These are phyloP conservation scores for Macrolepiota fuliginosa DNA, from an alignment of 768 basidiomycete genomes.

Conservation along the genomic window DNA sequence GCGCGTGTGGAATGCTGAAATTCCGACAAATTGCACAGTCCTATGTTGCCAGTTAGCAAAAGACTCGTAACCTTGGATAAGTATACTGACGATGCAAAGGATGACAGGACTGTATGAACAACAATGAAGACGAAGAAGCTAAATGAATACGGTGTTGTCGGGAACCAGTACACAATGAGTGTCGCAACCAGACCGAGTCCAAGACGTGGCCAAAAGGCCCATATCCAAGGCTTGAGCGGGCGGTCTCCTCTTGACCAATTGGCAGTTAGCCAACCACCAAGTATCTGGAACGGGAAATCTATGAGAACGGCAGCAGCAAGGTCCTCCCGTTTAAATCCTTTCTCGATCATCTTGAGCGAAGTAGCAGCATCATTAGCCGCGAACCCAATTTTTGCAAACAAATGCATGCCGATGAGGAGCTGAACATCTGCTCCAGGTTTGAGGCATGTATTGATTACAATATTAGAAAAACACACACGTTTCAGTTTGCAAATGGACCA, in stretches of 20 bases:
- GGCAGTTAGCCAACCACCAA: conserved; percentile 92
- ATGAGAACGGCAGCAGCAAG: conserved; percentile 93
- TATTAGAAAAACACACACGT: conserved; percentile 50
- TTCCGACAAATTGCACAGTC: conserved; percentile 98
- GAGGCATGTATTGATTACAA: neutral
- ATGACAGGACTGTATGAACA: conserved; percentile 75
- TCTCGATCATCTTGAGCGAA: conserved; percentile 92
- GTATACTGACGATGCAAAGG: conserved; percentile 75
- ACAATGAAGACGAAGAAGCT: conserved; percentile 83
- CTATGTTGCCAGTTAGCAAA: conserved; percentile 35
- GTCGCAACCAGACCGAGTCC: conserved; percentile 70
- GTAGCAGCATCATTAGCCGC: conserved; percentile 92
- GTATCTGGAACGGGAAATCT: conserved; percentile 96
- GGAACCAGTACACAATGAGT: conserved; percentile 82
- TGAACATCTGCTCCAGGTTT: conserved; percentile 72
- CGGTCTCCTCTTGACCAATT: conserved; percentile 83
- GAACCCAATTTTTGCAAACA: conserved; percentile 93
- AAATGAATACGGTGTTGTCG: conserved; percentile 65
- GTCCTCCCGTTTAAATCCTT: conserved; percentile 93
- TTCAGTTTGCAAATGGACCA: conserved; percentile 90
- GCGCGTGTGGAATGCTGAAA: conserved; percentile 97
- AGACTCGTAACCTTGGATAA: neutral
- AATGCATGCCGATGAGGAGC: conserved; percentile 78
- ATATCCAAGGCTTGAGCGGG: conserved; percentile 84
- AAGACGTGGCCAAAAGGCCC: conserved; percentile 88